Percentiles rank a stretch among this genome's conserved stretches.
Evolutionary conservation across 345 rosid genomes (phyloP).

Genomic region (Luvunga scandens): DNA sequence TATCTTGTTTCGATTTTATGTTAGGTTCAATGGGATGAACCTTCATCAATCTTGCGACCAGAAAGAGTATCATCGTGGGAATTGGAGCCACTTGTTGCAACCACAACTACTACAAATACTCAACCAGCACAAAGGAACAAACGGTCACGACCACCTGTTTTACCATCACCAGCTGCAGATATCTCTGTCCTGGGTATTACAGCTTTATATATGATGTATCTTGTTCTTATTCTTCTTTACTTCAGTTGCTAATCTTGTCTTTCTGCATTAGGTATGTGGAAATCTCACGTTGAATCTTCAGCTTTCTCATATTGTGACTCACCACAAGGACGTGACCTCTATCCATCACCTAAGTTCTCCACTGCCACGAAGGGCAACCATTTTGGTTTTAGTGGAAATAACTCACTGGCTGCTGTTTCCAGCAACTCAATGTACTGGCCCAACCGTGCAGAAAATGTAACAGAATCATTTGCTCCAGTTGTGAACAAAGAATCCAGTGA

Average conservation of each 20-base stretch:
- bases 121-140: conserved; percentile 72
- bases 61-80: conserved; percentile 70
- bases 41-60: background rate
- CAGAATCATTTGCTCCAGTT: conserved; percentile 60
- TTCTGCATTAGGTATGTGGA: conserved; percentile 64
- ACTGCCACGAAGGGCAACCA: conserved; percentile 47
- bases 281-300: conserved; percentile 57
- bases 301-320: conserved; percentile 50
- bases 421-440: conserved; percentile 57
- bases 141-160: conserved; percentile 69
- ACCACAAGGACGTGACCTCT: conserved; percentile 46
- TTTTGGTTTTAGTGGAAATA: conserved; percentile 44
- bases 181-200: conserved; percentile 55
- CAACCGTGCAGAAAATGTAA: conserved; percentile 45
- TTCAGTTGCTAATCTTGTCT: conserved; percentile 20
- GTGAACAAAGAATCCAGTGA: conserved; percentile 56
- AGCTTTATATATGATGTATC: conserved; percentile 7
- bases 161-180: conserved; percentile 59
- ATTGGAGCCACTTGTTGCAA: conserved; percentile 82
- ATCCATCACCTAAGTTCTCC: conserved; percentile 47
- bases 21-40: conserved; percentile 2
- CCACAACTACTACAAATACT: conserved; percentile 48
- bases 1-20: background rate
- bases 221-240: conserved; percentile 5
- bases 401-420: conserved; percentile 46